Evolutionary conservation across 2,329 filamentous ascomycete species (phyloP).

Genomic region (Aspergillus piperis): DNA sequence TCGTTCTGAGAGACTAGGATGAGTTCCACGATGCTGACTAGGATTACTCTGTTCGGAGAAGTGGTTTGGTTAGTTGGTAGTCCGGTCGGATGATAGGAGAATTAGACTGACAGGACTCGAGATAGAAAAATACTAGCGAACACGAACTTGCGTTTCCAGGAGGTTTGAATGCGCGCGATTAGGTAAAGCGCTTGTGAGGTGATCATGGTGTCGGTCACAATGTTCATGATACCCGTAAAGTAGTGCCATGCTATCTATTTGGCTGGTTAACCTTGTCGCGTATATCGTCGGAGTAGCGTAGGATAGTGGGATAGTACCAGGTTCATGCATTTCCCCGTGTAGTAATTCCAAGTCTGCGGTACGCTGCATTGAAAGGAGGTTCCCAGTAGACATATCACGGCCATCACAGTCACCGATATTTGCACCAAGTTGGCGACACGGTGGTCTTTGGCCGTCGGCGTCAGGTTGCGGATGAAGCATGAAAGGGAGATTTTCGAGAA

Average conservation of each 20-base stretch:
- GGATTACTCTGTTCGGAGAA: constrained; percentile 15
- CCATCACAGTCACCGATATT: constrained; percentile 15
- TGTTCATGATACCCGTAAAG: constrained; percentile 22
- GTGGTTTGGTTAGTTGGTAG: neutral
- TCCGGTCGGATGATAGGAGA: neutral
- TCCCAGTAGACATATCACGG: constrained; percentile 19
- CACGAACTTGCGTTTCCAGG: constrained; percentile 17
- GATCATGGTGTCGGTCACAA: constrained; percentile 25
- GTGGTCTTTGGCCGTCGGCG: constrained; percentile 21
- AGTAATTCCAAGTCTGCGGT: constrained; percentile 23
- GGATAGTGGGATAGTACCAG: constrained; percentile 13
- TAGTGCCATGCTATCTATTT: constrained; percentile 20
- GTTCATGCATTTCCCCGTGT: constrained; percentile 22
- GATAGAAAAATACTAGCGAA: constrained; percentile 27
- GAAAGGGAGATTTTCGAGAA: constrained; percentile 29
- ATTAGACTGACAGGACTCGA: constrained; percentile 21
- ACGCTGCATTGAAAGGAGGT: constrained; percentile 23
- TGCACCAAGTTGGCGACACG: constrained; percentile 17
- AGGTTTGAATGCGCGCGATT: constrained; percentile 24
- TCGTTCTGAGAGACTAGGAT: constrained; percentile 14
- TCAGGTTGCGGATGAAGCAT: constrained; percentile 24
- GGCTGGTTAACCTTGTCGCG: neutral
- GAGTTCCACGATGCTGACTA: constrained; percentile 18
- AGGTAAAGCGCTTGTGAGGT: constrained; percentile 24
- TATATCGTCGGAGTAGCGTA: too few species aligned